Base-by-base conservation (phyloP, 1,284 basidiomycete genomes). In the Ganoderma resinaceum region DNA sequence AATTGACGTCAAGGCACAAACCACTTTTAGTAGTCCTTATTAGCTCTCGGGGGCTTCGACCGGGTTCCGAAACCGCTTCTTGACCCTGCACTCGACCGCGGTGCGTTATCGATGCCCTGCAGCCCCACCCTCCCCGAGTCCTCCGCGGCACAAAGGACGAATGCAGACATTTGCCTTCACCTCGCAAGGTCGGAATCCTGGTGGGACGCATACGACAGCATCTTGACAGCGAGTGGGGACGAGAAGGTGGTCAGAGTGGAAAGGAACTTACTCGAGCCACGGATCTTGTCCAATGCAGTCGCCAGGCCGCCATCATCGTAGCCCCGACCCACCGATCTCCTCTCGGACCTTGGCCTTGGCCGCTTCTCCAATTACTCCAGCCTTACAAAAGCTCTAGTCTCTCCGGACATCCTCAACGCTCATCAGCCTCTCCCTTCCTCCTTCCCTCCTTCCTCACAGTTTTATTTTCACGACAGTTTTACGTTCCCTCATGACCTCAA, bases 401-500 rank as follows among this genome's bases (percentile, higher is more conserved):
- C 46, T 18, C 58, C 12, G 26, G 29, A 37, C 57, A 12, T 26
- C 29, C 35, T 16, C 26, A 18, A 6, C 2, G n/a, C 37, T 31
- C 65, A 18, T 33, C 55, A 33, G 5, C 59, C 46, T 57, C 62
- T 42, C 64, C 55, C 31, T 37, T 37, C 46, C 26, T n/a, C 29
- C 55, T n/a, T 26, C 35, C 37, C 35, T 42, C 42, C 33, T 29
- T 64, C 37, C 49, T 69, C 69, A 72, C 71, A 68, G 66, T 65
- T 26, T 66, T 35, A 68, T 68, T 65, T 26, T 66, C 42, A 68
- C 70, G 68, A 68, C 70, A 53, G 26, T 38, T 33, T 66, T 31
- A 70, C 71, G 66, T 37, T 33, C 61, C 33, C 38, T 20, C 71
- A 86, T 85, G 84, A 77, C 81, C 12, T 83, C 85, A 38, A 72